Conservation (phyloP, 108 stramenopile genomes). For the Cyclotella cryptica region DNA sequence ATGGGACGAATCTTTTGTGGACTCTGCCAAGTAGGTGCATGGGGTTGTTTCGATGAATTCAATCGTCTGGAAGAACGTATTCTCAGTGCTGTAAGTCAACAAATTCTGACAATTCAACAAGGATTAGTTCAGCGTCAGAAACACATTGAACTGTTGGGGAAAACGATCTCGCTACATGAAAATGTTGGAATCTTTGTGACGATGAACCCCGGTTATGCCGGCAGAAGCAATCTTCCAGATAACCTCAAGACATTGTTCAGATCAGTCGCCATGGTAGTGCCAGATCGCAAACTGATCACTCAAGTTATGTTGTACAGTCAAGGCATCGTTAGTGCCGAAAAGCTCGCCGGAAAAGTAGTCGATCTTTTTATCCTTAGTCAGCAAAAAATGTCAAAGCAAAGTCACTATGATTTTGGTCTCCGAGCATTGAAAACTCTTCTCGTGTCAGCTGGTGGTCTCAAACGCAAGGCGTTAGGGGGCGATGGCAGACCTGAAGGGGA, state of each 20-base stretch:
- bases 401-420: conserved; percentile 99
- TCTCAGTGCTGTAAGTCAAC: conserved; percentile 96
- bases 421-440: conserved; percentile 98
- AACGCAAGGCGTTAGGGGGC: conserved; percentile 86
- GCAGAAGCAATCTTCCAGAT: conserved; percentile 98
- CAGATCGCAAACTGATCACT: conserved; percentile 96
- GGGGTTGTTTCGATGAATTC: conserved; percentile 99
- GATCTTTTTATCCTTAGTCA: conserved; percentile 93
- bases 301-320: conserved; percentile 99
- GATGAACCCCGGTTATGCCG: conserved; percentile 99
- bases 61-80: conserved; percentile 98
- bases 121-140: conserved; percentile 79
- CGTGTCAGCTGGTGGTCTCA: conserved; percentile 99
- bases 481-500: conserved; percentile 61
- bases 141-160: conserved; percentile 79
- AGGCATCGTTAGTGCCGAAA: conserved; percentile 96
- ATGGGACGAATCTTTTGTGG: conserved; percentile 99
- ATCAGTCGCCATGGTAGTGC: conserved; percentile 97
- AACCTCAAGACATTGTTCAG: conserved; percentile 98
- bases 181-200: conserved; percentile 99
- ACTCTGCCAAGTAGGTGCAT: conserved; percentile 96
- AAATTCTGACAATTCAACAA: conserved; percentile 95
- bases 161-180: conserved; percentile 82
- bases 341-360: conserved; percentile 91
- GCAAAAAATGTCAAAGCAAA: conserved; percentile 91